phyloP scores from a whole-genome alignment of 257 asterid genomes.

The Penstemon newberryi region DNA sequence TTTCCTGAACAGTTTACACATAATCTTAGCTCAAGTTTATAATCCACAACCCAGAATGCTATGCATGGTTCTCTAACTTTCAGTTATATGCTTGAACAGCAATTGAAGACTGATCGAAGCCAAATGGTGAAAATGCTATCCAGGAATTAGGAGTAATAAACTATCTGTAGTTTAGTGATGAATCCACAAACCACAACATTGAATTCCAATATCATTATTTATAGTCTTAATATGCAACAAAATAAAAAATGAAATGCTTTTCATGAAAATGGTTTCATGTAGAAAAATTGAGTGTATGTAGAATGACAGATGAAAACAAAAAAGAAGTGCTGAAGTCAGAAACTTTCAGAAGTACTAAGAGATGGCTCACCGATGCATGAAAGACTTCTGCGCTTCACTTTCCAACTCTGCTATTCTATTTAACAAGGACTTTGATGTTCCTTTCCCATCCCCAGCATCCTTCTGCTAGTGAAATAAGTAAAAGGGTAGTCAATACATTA shows the following conservation, averaged over 20 bases:
- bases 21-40: constrained; percentile 19
- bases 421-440: constrained; percentile 78
- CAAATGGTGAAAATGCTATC: not conserved
- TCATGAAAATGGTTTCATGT: too few species aligned
- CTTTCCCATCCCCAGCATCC: constrained; percentile 70
- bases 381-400: constrained; percentile 97
- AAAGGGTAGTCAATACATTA: constrained; percentile 25
- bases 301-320: not conserved
- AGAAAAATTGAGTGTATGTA: too few species aligned
- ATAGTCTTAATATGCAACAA: too few species aligned
- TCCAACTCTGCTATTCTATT: constrained; percentile 85
- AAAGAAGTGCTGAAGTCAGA: constrained; percentile 18
- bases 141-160: too few species aligned
- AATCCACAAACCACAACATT: too few species aligned
- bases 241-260: too few species aligned
- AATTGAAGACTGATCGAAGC: constrained; percentile 2
- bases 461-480: constrained; percentile 22
- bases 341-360: not conserved
- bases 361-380: constrained; percentile 85
- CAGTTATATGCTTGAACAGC: constrained; percentile 8
- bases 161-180: too few species aligned
- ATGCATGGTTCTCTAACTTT: constrained; percentile 12
- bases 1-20: not conserved
- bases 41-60: constrained; percentile 16
- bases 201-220: too few species aligned